phyloP scores from a whole-genome alignment of 768 basidiomycete species.

The Imleria badia region DNA sequence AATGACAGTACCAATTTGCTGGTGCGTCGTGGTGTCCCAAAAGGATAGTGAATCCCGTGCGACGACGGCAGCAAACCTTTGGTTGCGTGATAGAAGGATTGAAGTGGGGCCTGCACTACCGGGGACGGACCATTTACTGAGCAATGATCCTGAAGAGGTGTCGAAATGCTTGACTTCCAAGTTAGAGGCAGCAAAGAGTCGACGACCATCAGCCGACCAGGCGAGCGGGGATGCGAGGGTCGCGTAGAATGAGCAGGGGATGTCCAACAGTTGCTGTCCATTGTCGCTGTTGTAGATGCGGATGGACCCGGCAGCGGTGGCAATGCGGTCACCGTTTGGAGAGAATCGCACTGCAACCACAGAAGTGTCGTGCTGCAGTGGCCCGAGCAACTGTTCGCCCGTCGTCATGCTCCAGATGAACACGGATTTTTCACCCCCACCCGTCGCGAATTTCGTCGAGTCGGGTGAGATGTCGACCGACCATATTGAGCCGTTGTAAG shows the following conservation, averaged over 20 bases:
- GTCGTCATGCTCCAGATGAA: neutral
- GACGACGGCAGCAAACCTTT: too few species aligned
- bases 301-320: neutral
- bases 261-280: neutral
- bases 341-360: neutral
- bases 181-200: too few species aligned
- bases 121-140: too few species aligned
- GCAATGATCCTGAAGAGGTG: too few species aligned
- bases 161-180: too few species aligned
- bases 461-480: neutral
- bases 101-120: neutral
- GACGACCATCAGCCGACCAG: too few species aligned
- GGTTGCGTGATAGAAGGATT: neutral
- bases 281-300: neutral
- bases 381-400: neutral
- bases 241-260: neutral
- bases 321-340: conserved; percentile 1
- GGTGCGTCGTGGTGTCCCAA: too few species aligned
- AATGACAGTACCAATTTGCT: neutral
- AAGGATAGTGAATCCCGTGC: too few species aligned
- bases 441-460: neutral
- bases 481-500: too few species aligned
- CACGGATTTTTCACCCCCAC: neutral
- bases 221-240: neutral
- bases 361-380: neutral